phyloP scores from a whole-genome alignment of 768 basidiomycete species.

The Auriscalpium microsporum region DNA sequence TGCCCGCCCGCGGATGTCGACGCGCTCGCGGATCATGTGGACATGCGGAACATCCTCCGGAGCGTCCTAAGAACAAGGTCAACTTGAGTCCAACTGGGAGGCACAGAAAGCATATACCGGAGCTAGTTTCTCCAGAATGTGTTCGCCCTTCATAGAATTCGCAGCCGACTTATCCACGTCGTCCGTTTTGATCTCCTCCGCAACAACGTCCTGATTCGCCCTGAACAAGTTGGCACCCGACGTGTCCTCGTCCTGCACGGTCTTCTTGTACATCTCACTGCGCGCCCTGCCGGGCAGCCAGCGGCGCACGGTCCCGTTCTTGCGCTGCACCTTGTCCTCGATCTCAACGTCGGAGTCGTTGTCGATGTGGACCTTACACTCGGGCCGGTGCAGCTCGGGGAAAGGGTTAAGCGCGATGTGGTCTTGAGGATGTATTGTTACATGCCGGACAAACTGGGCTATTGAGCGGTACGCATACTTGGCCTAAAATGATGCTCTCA shows the following conservation, averaged over 20 bases:
- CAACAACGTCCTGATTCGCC: conserved; percentile 21
- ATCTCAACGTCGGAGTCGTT: conserved; percentile 13
- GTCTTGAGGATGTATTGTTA: conserved; percentile 31
- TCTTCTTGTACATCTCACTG: background rate
- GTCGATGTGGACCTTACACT: conserved; percentile 16
- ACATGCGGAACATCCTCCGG: conserved; percentile 22
- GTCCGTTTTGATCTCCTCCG: conserved; percentile 22
- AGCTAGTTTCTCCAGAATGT: background rate
- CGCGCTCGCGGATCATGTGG: conserved; percentile 64
- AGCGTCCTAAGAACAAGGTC: background rate
- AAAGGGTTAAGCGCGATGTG: conserved; percentile 37
- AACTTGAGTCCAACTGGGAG: background rate
- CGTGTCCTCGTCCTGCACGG: background rate
- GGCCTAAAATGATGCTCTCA: conserved; percentile 28
- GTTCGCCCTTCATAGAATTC: background rate
- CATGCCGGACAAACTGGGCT: conserved; percentile 48
- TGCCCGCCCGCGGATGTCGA: conserved; percentile 49
- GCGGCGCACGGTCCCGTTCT: background rate
- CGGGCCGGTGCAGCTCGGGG: conserved; percentile 32
- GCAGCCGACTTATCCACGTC: background rate
- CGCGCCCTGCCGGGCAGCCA: background rate
- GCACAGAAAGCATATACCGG: background rate
- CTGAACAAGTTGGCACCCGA: conserved; percentile 23
- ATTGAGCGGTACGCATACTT: conserved; percentile 53
- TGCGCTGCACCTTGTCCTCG: background rate